Evolutionary conservation across 805 yeast genomes (phyloP).

Genomic region (Debaryomyces tyrocola): DNA sequence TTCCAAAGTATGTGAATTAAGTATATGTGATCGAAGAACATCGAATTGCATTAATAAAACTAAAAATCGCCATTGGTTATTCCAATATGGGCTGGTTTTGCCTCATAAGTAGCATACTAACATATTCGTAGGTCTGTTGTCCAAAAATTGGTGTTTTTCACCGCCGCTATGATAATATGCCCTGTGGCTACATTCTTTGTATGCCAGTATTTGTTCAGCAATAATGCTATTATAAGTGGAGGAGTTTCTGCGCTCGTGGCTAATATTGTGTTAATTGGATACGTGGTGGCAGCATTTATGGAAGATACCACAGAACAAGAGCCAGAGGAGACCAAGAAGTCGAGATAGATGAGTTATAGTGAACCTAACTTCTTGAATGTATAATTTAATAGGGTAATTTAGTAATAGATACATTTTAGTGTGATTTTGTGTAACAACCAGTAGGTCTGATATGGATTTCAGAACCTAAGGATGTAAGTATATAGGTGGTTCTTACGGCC

Average conservation of each 20-base stretch:
- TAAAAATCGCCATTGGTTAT: too few relatives aligned
- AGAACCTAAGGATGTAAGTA: not conserved
- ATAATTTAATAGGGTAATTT: not conserved
- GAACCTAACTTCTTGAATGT: not conserved
- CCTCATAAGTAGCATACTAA: constrained; percentile 3
- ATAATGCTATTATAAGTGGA: constrained; percentile 67
- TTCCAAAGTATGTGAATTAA: constrained; percentile 36
- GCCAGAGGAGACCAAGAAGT: constrained; percentile 34
- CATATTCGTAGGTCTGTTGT: constrained; percentile 51
- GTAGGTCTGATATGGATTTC: not conserved
- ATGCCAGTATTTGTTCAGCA: constrained; percentile 44
- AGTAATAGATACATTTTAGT: not conserved
- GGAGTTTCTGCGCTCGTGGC: constrained; percentile 80
- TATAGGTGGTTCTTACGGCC: not conserved
- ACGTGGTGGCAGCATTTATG: constrained; percentile 69
- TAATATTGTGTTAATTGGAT: constrained; percentile 70
- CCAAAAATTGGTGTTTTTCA: constrained; percentile 68
- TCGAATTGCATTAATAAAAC: too few relatives aligned
- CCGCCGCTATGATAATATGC: constrained; percentile 70
- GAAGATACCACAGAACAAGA: constrained; percentile 51
- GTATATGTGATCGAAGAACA: too few relatives aligned
- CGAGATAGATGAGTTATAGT: not conserved
- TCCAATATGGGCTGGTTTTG: too few relatives aligned
- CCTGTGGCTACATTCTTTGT: constrained; percentile 66
- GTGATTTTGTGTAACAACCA: constrained; percentile 2